A percentile compares a stretch with the other conserved stretches of the same genome.
phyloP scores from a whole-genome alignment of 768 basidiomycete species.

The Tubosaeta sp. region DNA sequence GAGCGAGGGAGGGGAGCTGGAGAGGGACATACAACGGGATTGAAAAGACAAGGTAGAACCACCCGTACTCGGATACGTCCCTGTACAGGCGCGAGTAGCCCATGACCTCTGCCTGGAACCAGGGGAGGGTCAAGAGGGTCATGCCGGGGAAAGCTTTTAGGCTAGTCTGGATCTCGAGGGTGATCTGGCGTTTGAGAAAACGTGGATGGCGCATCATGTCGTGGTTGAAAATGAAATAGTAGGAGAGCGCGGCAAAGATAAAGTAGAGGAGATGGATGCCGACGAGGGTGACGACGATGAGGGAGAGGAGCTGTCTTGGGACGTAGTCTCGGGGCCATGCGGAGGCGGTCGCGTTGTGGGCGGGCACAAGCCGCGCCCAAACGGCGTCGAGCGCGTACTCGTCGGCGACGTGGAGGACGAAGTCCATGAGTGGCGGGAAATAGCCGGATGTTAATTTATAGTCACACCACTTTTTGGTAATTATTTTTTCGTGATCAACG shows the following conservation, averaged over 20 bases:
- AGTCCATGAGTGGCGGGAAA: conserved; percentile 57
- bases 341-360: conserved; percentile 40
- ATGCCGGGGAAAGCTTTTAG: conserved; percentile 79
- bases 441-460: conserved; percentile 17
- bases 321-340: conserved; percentile 86
- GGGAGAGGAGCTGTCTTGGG: conserved; percentile 71
- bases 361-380: conserved; percentile 75
- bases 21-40: conserved; percentile 54
- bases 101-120: conserved; percentile 90
- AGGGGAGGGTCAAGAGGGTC: conserved; percentile 82
- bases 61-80: conserved; percentile 74
- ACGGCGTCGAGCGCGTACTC: conserved; percentile 68
- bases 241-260: conserved; percentile 80
- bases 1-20: not conserved
- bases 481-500: conserved; percentile 16
- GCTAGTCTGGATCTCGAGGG: conserved; percentile 70
- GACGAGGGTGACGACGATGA: conserved; percentile 65
- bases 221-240: conserved; percentile 85
- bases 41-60: conserved; percentile 64
- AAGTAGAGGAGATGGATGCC: conserved; percentile 89
- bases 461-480: conserved; percentile 32
- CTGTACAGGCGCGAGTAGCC: conserved; percentile 82
- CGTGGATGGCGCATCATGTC: conserved; percentile 94
- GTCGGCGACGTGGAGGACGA: conserved; percentile 67
- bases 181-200: conserved; percentile 86